Conservation (phyloP, 2,329 filamentous ascomycete species). For the Gnomoniopsis smithogilvyi region DNA sequence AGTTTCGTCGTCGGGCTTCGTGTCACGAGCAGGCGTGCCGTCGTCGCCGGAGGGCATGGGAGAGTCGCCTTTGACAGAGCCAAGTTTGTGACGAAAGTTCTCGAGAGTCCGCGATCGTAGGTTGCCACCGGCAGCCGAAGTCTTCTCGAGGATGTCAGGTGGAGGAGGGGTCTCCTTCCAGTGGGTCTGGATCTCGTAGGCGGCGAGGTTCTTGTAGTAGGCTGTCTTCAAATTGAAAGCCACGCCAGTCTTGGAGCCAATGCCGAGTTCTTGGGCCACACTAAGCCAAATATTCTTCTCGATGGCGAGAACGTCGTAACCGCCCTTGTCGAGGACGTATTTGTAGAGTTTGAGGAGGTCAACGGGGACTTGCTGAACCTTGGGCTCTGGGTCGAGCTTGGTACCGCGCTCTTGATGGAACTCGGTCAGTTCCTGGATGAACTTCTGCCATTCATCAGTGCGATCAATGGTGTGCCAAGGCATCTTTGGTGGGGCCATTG, state of each 20-base stretch:
- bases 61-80: conserved; percentile 49
- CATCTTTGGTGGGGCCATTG: conserved; percentile 31
- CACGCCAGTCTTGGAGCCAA: conserved; percentile 73
- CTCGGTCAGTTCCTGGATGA: conserved; percentile 67
- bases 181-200: conserved; percentile 78
- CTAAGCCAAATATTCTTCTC: conserved; percentile 85
- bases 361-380: conserved; percentile 72
- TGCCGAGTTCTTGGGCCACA: conserved; percentile 72
- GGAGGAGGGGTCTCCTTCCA: conserved; percentile 80
- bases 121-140: conserved; percentile 79
- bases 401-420: conserved; percentile 82
- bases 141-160: conserved; percentile 82
- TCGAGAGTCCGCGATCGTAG: conserved; percentile 77
- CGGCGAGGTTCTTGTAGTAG: conserved; percentile 86
- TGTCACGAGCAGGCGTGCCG: conserved; percentile 54
- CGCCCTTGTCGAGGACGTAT: conserved; percentile 71
- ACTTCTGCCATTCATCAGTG: conserved; percentile 71
- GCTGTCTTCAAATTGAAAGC: conserved; percentile 83
- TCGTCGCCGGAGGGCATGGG: conserved; percentile 59
- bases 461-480: conserved; percentile 47
- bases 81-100: conserved; percentile 58
- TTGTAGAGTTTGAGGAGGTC: conserved; percentile 79
- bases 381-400: conserved; percentile 74
- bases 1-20: conserved; percentile 43
- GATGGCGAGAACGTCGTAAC: conserved; percentile 80